Evolutionary conservation across 192 early-diverging fungal species (phyloP), one percentile per base, ranked within the genome.

Genomic region (Borealophlyctis nickersoniae): DNA sequence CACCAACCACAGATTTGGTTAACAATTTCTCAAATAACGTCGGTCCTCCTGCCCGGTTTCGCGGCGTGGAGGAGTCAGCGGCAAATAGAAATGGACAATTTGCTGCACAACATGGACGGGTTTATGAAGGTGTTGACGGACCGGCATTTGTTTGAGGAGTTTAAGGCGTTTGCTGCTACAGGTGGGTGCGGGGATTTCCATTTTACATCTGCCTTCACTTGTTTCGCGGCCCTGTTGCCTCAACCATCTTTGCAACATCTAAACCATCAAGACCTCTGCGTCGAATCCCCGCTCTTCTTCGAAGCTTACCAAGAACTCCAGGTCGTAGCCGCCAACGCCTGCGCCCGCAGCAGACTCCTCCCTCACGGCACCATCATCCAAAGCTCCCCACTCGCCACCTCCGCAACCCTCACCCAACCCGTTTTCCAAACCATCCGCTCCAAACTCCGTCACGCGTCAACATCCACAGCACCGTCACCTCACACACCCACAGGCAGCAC

Each of bases 261-360:
- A n/a, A n/a, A 33, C n/a, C n/a, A 31, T 19, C 16, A n/a, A 27
- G 66, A 68, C 32, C 61, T 68, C 30, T 68, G 66, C 39, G 59
- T 68, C 51, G 66, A 68, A 31, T 60, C 58, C 32, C 56, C 66
- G 14, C 66, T 68, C 0, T 68, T 68, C 32, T 68, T 36, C 49
- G 66, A 68, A 54, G 66, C 66, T 22, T 61, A 68, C 29, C 58
- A 68, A 36, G 66, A 68, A 36, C 66, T 68, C 7, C 24, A 60
- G 13, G 66, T 61, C 24, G 26, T 56, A 30, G 45, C 59, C n/a
- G 59, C 66, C 16, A 57, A 49, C 3, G 66, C 66, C 29, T 62
- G 49, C 13, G 27, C 59, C 28, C 29, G 51, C 14, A 49, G 28
- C 4, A 49, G 56, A 11, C 30, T 68, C 26, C n/a, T 56, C 45